Conservation (phyloP, 176 grass and related monocot species). For the Phyllostachys edulis region DNA sequence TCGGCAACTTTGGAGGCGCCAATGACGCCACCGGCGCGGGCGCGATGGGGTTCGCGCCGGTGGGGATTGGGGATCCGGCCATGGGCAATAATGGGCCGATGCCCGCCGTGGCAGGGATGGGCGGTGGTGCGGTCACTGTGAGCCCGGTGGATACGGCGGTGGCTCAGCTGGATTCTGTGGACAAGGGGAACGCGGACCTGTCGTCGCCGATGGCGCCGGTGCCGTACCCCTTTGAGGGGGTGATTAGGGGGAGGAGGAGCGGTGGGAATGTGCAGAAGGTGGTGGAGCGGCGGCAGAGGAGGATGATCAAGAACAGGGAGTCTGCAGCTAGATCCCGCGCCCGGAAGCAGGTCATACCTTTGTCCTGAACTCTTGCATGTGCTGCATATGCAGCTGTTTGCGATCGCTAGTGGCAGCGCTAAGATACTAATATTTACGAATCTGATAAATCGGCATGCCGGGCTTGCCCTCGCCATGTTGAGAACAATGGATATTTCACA, state of each 20-base stretch:
- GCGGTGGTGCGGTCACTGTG: slow-evolving; percentile 3
- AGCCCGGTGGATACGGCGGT: slow-evolving; percentile 25
- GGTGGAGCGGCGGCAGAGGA: slow-evolving; percentile 75
- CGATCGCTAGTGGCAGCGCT: slow-evolving; percentile 4
- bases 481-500: slow-evolving; percentile 1
- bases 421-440: neutral
- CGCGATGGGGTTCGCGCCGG: slow-evolving; percentile 31
- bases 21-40: neutral
- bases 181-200: slow-evolving; percentile 52
- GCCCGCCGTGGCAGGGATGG: slow-evolving; percentile 21
- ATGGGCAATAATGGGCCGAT: slow-evolving; percentile 40
- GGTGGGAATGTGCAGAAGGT: slow-evolving; percentile 61
- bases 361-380: slow-evolving; percentile 32
- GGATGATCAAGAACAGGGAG: slow-evolving; percentile 93
- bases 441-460: slow-evolving; percentile 12
- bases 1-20: slow-evolving; percentile 36
- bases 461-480: neutral
- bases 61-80: slow-evolving; percentile 44
- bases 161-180: slow-evolving; percentile 44
- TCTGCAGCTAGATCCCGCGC: slow-evolving; percentile 74
- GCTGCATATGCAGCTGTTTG: neutral
- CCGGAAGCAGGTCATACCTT: slow-evolving; percentile 65
- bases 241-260: slow-evolving; percentile 49
- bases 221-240: slow-evolving; percentile 48
- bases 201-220: slow-evolving; percentile 46